Base-by-base conservation (phyloP, 1,284 basidiomycete genomes). In the Testicularia cyperi region DNA sequence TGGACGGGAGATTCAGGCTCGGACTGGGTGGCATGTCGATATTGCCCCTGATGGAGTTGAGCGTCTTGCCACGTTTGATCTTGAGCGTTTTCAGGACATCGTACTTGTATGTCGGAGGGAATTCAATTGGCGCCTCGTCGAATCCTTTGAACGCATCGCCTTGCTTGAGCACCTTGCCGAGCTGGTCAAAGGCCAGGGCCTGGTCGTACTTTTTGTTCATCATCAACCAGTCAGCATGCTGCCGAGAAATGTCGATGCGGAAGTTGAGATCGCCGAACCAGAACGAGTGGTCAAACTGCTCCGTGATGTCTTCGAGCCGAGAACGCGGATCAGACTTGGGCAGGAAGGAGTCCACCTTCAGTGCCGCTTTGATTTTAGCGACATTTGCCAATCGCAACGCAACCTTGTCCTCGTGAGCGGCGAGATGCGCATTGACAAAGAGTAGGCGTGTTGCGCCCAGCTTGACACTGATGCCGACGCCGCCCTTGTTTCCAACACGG, bases 351-450 rank as follows among this genome's bases (percentile, higher is more conserved):
- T 83, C 79, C 5, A 82, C 75, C 18, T 77, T 72, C 14, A 83
- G 70, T 49, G 82, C 81, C 3, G 75, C 65, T 48, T 82, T 80
- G 74, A 83, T 83, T 72, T 78, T 78, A 22, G 45, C 49, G 2
- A 78, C 72, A 42, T 79, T 78, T 3, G 71, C 72, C n/a, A 77
- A 51, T 13, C 78, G 69, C 3, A 73, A 58, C 8, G 72, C 73
- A 0, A 78, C 61, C 9, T 54, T 65, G 32, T 60, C 65, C 19
- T 73, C 72, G 35, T 74, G 72, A 2, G 67, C 69, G 26, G 89
- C 88, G n/a, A 92, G 79, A 75, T 92, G 90, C 1, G 88, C 87
- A 63, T 91, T 92, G 58, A 92, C 78, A 72, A 92, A 90, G 13
- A 92, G 80, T 25, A 92, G 80, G 0, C 88, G 85, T 6, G 83